Percentiles rank a stretch among this genome's conserved stretches.
phyloP scores from a whole-genome alignment of 2,329 filamentous ascomycete species.

The Byssothecium circinans region DNA sequence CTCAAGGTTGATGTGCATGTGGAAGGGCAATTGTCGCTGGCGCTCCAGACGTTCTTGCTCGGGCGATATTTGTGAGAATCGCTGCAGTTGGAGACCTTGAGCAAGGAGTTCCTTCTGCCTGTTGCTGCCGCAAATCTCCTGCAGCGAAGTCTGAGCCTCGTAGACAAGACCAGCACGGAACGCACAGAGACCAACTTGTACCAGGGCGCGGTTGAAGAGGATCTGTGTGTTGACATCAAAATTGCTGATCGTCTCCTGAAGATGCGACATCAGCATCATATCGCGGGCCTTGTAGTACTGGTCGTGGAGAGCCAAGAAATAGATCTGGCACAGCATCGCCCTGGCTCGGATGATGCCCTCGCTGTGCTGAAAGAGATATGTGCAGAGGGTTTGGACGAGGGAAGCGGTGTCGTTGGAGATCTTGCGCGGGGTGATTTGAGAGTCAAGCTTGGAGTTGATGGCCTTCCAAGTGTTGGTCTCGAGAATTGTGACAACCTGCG shows the following conservation, averaged over 20 bases:
- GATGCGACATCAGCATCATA: constrained; percentile 99
- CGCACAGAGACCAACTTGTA: constrained; percentile 96
- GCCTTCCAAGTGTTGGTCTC: constrained; percentile 93
- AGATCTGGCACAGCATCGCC: constrained; percentile 98
- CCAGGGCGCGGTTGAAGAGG: constrained; percentile 95
- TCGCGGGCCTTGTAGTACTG: constrained; percentile 97
- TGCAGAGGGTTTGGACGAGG: constrained; percentile 86
- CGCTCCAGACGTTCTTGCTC: constrained; percentile 97
- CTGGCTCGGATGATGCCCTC: constrained; percentile 95
- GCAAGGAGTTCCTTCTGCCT: constrained; percentile 97
- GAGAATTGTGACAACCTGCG: constrained; percentile 87
- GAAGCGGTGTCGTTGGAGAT: constrained; percentile 68
- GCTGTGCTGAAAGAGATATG: constrained; percentile 91
- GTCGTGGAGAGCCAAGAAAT: constrained; percentile 96
- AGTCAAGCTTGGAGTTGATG: constrained; percentile 70
- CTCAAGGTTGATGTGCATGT: constrained; percentile 99
- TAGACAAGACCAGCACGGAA: constrained; percentile 97
- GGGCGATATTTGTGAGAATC: constrained; percentile 92
- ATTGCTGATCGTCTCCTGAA: constrained; percentile 94
- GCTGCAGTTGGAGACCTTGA: constrained; percentile 97
- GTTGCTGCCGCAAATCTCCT: constrained; percentile 97
- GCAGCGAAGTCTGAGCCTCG: constrained; percentile 94
- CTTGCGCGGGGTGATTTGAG: constrained; percentile 74
- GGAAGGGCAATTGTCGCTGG: constrained; percentile 96
- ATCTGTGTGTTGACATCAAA: constrained; percentile 98